A percentile compares a stretch with the other conserved stretches of the same genome.
These are phyloP conservation scores for Fusarium caatingaense DNA, from an alignment of 2,329 filamentous ascomycete genomes.

Conservation along the genomic window DNA sequence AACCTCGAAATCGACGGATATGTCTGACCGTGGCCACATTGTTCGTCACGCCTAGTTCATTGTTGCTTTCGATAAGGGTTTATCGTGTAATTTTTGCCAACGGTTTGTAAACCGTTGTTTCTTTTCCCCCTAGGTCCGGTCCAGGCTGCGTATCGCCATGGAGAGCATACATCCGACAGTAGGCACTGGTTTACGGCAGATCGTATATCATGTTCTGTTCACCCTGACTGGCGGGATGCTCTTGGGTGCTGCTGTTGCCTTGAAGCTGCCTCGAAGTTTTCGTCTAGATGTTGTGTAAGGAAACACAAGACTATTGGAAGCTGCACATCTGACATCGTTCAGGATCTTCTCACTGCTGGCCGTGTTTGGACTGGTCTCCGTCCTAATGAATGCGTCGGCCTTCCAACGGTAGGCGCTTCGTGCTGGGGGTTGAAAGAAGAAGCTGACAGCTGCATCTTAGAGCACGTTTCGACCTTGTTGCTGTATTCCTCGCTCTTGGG, in stretches of 20 bases:
- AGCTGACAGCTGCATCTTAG: constrained; percentile 34
- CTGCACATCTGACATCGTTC: constrained; percentile 19
- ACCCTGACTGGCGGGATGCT: constrained; percentile 33
- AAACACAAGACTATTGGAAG: neutral
- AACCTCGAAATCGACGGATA: constrained; percentile 1
- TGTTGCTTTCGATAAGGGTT: neutral
- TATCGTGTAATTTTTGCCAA: neutral
- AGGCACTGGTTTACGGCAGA: neutral
- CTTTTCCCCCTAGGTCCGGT: neutral
- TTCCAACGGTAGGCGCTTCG: constrained; percentile 36
- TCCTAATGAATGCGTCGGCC: constrained; percentile 21
- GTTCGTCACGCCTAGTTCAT: neutral
- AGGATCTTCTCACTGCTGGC: constrained; percentile 28
- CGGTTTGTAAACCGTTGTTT: neutral
- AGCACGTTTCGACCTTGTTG: constrained; percentile 30
- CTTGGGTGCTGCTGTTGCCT: constrained; percentile 29
- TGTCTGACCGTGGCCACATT: neutral
- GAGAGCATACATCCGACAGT: constrained; percentile 1
- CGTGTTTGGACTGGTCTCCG: constrained; percentile 23
- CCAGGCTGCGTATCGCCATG: constrained; percentile 6
- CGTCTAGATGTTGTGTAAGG: constrained; percentile 35
- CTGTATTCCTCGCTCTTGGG: constrained; percentile 12
- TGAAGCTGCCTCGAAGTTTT: constrained; percentile 26
- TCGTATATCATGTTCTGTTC: constrained; percentile 3
- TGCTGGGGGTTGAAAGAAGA: neutral